Evolutionary conservation across 2,329 filamentous ascomycete genomes (phyloP).

Genomic region (Sporothrix brunneoviolacea): DNA sequence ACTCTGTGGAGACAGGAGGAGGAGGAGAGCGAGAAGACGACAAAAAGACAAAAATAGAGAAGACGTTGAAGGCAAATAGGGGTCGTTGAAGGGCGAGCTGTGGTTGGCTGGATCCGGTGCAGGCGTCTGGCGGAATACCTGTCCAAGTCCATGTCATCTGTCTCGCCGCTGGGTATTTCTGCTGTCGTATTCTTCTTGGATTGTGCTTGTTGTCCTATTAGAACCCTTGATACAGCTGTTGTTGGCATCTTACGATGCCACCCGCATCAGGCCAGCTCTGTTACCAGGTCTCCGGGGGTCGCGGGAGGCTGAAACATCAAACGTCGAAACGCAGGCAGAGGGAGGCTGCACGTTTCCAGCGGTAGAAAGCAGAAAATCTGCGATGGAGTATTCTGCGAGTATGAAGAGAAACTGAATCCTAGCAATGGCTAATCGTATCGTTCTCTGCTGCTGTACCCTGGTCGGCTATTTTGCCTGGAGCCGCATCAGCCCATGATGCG

Average conservation of each 20-base stretch:
- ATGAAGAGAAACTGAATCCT: too few species aligned
- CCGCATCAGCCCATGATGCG: constrained; percentile 15
- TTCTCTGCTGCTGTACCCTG: neutral
- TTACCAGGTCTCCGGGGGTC: constrained; percentile 6
- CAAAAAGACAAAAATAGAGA: neutral
- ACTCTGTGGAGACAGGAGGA: neutral
- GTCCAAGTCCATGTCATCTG: too few species aligned
- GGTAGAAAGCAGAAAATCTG: neutral
- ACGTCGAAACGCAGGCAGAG: neutral
- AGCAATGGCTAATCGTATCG: neutral
- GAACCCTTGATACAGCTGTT: neutral
- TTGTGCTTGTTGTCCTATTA: neutral
- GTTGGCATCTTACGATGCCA: constrained; percentile 6
- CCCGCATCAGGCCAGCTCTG: constrained; percentile 8
- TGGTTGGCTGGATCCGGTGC: neutral
- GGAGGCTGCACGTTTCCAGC: too few species aligned
- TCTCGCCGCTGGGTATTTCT: too few species aligned
- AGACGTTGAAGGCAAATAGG: too few species aligned
- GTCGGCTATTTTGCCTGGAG: neutral
- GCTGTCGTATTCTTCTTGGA: too few species aligned
- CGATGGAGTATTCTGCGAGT: too few species aligned
- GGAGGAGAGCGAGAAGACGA: neutral
- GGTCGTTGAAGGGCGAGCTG: neutral
- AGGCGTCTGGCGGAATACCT: too few species aligned
- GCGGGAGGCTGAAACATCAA: constrained; percentile 7